These are phyloP conservation scores for Saccharomyces pastorianus DNA, from an alignment of 1,139 yeast genomes.

Conservation along the genomic window DNA sequence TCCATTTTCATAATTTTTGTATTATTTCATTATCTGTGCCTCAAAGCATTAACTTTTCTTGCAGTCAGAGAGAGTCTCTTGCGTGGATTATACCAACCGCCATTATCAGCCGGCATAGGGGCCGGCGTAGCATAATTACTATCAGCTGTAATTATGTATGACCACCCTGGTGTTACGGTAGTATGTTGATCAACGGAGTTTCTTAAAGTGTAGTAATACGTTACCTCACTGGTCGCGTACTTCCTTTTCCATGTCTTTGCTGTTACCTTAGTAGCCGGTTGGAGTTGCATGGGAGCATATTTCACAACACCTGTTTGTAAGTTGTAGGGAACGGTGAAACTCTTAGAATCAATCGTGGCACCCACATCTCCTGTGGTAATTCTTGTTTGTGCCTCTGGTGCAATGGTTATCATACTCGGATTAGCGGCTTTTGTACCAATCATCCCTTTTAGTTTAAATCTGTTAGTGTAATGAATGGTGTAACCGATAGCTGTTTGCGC, in stretches of 20 bases:
- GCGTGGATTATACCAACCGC: constrained; percentile 42
- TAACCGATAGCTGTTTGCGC: constrained; percentile 38
- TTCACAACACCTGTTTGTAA: constrained; percentile 65
- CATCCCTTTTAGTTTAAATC: constrained; percentile 66
- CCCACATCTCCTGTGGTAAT: constrained; percentile 33
- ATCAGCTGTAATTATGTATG: constrained; percentile 54
- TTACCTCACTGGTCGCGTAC: constrained; percentile 60
- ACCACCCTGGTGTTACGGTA: constrained; percentile 79
- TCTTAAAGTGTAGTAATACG: constrained; percentile 42
- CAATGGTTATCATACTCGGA: constrained; percentile 17
- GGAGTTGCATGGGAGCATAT: constrained; percentile 87
- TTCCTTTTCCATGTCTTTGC: constrained; percentile 54
- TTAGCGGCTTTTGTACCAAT: constrained; percentile 44
- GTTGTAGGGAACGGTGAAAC: constrained; percentile 54
- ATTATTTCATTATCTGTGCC: neutral
- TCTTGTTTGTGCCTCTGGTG: constrained; percentile 34
- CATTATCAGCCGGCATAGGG: constrained; percentile 50
- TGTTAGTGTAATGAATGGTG: constrained; percentile 63
- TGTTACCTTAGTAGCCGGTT: constrained; percentile 67
- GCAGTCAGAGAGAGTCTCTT: constrained; percentile 34
- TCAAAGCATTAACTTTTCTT: constrained; percentile 19
- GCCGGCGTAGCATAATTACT: constrained; percentile 63
- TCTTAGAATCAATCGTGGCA: constrained; percentile 26
- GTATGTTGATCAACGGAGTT: constrained; percentile 44
- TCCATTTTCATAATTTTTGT: constrained; percentile 8